Evolutionary conservation across 495 filamentous ascomycete genomes (phyloP).

Genomic region (Neurospora sp.): DNA sequence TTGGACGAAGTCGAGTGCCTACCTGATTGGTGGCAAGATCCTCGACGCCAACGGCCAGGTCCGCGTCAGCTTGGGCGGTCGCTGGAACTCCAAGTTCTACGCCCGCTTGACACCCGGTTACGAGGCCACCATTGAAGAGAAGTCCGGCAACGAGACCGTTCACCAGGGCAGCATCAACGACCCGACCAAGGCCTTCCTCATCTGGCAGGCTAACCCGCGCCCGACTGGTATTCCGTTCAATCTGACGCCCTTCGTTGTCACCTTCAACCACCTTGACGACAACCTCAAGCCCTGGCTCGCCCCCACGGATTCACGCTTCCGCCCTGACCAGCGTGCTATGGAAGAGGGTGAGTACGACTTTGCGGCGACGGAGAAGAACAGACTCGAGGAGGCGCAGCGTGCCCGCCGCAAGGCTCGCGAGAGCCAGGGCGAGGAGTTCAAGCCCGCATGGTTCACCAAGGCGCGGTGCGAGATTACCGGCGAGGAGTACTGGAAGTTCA

Average conservation of each 20-base stretch:
- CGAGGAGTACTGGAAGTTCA: slow-evolving; percentile 83
- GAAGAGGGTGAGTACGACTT: slow-evolving; percentile 93
- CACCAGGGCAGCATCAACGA: slow-evolving; percentile 37
- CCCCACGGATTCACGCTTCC: slow-evolving; percentile 81
- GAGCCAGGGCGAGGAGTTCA: slow-evolving; percentile 65
- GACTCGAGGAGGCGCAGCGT: slow-evolving; percentile 89
- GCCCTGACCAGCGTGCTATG: slow-evolving; percentile 97
- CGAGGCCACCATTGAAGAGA: slow-evolving; percentile 58
- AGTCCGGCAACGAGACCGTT: slow-evolving; percentile 25
- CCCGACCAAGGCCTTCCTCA: slow-evolving; percentile 65
- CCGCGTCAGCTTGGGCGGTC: slow-evolving; percentile 79
- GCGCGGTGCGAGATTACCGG: slow-evolving; percentile 66
- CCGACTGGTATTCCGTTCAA: slow-evolving; percentile 90
- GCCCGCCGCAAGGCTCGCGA: slow-evolving; percentile 65
- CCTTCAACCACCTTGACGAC: slow-evolving; percentile 80
- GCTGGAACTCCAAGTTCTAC: slow-evolving; percentile 97
- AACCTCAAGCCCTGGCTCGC: slow-evolving; percentile 61
- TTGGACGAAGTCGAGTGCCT: slow-evolving; percentile 87
- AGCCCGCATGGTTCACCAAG: slow-evolving; percentile 77
- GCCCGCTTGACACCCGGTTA: slow-evolving; percentile 87
- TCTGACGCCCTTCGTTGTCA: slow-evolving; percentile 89
- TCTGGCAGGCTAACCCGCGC: slow-evolving; percentile 81
- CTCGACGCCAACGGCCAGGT: slow-evolving; percentile 62
- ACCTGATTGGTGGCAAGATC: slow-evolving; percentile 77
- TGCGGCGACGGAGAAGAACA: slow-evolving; percentile 87